Conservation (phyloP, 2,329 filamentous ascomycete species). For the Colletotrichum sp. region DNA sequence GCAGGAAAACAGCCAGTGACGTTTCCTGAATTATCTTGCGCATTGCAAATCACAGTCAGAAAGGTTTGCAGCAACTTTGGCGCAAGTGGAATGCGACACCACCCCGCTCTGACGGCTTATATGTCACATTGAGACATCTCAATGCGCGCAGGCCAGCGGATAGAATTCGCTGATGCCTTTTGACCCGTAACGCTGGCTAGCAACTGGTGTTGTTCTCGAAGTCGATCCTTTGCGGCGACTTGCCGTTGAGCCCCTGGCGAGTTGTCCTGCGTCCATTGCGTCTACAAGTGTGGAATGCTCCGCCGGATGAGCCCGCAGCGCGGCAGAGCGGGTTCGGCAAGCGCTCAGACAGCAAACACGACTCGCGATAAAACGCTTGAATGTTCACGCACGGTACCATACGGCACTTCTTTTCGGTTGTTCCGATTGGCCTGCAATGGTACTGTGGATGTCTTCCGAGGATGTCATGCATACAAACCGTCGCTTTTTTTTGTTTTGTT, state of each 20-base stretch:
- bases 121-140: neutral
- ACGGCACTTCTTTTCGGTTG: neutral
- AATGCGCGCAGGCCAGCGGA: neutral
- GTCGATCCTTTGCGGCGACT: neutral
- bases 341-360: neutral
- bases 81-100: neutral
- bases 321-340: neutral
- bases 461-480: neutral
- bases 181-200: neutral
- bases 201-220: neutral
- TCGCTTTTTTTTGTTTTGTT: no score
- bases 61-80: neutral
- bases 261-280: neutral
- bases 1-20: neutral
- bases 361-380: neutral
- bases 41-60: neutral
- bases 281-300: neutral
- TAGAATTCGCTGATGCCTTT: neutral
- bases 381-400: neutral
- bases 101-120: neutral
- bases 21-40: neutral
- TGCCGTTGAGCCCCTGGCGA: neutral
- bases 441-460: neutral
- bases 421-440: neutral
- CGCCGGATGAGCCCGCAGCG: neutral